A percentile compares a stretch with the other conserved stretches of the same genome.
Conservation (phyloP, 1,284 basidiomycete genomes). For the Ustilago loliicola region DNA sequence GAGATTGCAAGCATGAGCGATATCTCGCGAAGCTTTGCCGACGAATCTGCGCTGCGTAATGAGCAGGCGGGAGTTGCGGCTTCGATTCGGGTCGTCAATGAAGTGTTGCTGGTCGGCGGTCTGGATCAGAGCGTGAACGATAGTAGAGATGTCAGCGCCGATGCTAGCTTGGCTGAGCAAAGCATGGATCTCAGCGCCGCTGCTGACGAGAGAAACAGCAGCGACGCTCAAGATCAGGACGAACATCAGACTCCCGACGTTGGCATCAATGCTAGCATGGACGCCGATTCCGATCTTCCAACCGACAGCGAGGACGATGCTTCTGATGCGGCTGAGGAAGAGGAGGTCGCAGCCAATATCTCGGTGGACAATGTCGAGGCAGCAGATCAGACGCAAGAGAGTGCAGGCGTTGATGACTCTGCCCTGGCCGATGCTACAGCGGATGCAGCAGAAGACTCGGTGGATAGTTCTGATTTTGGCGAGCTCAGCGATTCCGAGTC, state of each 20-base stretch:
- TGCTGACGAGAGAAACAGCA: background rate
- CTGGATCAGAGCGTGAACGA: background rate
- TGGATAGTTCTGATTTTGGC: background rate
- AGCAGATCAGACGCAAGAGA: background rate
- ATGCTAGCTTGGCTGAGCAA: constrained; percentile 4
- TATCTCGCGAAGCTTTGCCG: constrained; percentile 33
- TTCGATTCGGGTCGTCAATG: background rate
- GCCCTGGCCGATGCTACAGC: background rate
- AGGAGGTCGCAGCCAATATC: background rate
- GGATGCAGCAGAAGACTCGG: background rate
- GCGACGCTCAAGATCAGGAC: constrained; percentile 3
- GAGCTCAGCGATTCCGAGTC: background rate
- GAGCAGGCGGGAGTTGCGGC: background rate
- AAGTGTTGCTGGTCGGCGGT: background rate
- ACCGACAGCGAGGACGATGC: constrained; percentile 9
- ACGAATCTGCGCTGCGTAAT: background rate
- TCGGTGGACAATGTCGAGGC: background rate
- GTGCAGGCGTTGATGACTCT: background rate
- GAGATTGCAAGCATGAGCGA: constrained; percentile 27
- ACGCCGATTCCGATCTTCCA: background rate
- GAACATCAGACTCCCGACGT: background rate
- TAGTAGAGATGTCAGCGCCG: too few species aligned
- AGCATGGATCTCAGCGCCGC: constrained; percentile 8
- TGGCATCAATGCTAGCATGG: background rate
- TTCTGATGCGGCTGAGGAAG: background rate